Evolutionary conservation across 2,329 filamentous ascomycete genomes (phyloP), one percentile per base, ranked within the genome.

Genomic region (Malbranchea cinnamomea): DNA sequence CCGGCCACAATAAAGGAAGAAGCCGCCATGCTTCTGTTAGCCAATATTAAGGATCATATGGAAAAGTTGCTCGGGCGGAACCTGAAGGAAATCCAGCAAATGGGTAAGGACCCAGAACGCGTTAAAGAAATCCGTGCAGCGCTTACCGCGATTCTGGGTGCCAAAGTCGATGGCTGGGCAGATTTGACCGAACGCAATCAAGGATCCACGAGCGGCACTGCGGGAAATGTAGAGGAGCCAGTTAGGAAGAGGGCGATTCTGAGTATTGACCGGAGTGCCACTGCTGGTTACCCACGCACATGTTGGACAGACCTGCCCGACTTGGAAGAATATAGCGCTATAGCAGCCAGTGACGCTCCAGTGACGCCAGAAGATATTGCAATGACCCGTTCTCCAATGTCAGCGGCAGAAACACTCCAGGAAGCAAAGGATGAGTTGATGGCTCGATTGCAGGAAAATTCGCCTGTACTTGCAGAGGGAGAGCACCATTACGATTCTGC

Each of bases 391-490:
- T 60, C 58, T 11, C 53, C 60, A 13, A 53, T 61, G 32, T 62
- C 60, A 7, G 61, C 60, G 3, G 61, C 59, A 3, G 59, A 61
- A 34, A 63, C 60, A 2, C 43, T 65, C n/a, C 59, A 63, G 37
- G 57, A 62, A 39, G 60, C 61, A 4, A 65, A 65, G 37, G 60
- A 64, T 33, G 61, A 64, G 34, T 41, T 64, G 29, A 63, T 64
- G 58, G 57, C 59, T 18, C 52, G 61, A 12, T 41, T 64, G 12
- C 59, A 62, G 35, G 60, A 65, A 33, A 44, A 56, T 5, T 57
- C 54, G 1, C 54, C 55, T 19, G 46, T 56, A 5, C 44, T 50
- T 14, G 49, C 50, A 8, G 55, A 57, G 23, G 54, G 47, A 2
- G 56, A 60, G 13, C 49, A 52, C 12, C 49, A 54, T 18, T 58